Evolutionary conservation across 1,284 basidiomycete species (phyloP).

Genomic region (Boletus nobilissimus): DNA sequence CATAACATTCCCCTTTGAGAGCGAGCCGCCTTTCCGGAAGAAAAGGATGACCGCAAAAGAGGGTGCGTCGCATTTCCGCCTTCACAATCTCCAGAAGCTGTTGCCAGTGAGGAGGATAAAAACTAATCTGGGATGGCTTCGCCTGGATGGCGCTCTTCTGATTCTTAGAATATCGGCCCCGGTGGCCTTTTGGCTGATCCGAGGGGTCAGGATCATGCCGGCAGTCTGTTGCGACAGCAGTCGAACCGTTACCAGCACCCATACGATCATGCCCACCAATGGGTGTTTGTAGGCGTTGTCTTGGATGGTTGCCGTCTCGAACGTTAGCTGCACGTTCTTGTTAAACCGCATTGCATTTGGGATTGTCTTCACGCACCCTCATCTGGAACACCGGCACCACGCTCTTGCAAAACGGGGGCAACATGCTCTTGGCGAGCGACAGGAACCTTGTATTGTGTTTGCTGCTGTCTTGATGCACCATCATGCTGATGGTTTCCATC

Average conservation of each 20-base stretch:
- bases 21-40: background rate
- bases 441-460: background rate
- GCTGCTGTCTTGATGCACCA: too few relatives aligned
- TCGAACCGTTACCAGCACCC: too few relatives aligned
- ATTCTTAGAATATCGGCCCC: constrained; percentile 11
- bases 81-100: background rate
- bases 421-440: background rate
- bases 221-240: too few relatives aligned
- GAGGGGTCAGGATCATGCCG: too few relatives aligned
- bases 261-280: too few relatives aligned
- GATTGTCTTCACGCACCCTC: too few relatives aligned
- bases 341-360: too few relatives aligned
- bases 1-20: background rate
- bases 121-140: constrained; percentile 3
- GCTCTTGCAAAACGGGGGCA: too few relatives aligned
- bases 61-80: background rate
- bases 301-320: too few relatives aligned
- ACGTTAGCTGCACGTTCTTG: too few relatives aligned
- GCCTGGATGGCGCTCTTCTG: background rate
- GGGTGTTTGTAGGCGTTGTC: too few relatives aligned
- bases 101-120: constrained; percentile 1
- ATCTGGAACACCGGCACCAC: too few relatives aligned
- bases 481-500: background rate
- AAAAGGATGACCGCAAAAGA: background rate
- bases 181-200: background rate